Evolutionary conservation across 257 asterid genomes (phyloP), one percentile per base, ranked within the genome.

Genomic region (Nicotiana benthamiana): DNA sequence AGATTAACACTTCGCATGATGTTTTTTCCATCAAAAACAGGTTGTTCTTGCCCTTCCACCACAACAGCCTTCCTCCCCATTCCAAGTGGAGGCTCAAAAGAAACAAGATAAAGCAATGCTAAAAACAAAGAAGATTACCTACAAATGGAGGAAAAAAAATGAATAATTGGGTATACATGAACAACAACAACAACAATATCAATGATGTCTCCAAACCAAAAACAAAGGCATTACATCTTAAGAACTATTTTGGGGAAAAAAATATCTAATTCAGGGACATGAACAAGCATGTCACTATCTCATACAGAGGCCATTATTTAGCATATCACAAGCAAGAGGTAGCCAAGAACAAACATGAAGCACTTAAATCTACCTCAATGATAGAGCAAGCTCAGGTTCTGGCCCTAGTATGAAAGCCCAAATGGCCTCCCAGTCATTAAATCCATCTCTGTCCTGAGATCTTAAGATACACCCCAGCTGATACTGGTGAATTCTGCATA

Each of bases 351-450:
- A 79, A 48, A 53, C 52, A 80, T 48, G 65, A 52, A 59, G 68
- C 54, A 67, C 65, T 82, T 53, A 48, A 64, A 56, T 74, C 63
- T 59, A 92, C 99, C 99, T 91, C 81, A 94, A 85, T 63, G 93
- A 76, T 84, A 96, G 86, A 85, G 97, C 97, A 85, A 96, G 98
- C 88, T 96, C 99, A 5, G 98, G 98, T 85, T 92, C 97, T 2
- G 99, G 99, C 54, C 98, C 99, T 80, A 96, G 95, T 82, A 94
- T 87, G 89, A 92, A 94, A 83, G 98, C 98, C 99, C 99, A 96
- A 65, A 96, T 87, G 83, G 99, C 99, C 90, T 91, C 91, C 98
- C 97, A 94, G 85, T 96, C 97, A 84, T 84, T 80, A 77, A 79
- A 79, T 28, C 79, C 83, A 57, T 83, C 87, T 62, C 80, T 78